phyloP scores from a whole-genome alignment of 495 filamentous ascomycete species.

The Elasticomyces elasticus region DNA sequence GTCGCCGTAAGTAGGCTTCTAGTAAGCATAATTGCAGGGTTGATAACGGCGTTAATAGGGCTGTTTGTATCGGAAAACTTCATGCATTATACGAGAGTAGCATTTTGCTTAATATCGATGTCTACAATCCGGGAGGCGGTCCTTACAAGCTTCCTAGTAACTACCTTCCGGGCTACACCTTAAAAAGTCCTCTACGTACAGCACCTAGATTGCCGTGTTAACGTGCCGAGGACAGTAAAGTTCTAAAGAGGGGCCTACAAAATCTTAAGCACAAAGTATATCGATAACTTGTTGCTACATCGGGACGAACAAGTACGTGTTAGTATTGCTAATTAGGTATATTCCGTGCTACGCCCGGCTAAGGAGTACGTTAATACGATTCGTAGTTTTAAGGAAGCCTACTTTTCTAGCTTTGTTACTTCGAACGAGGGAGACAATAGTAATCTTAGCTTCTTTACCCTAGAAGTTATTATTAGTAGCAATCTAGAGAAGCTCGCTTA shows the following conservation, averaged over 20 bases:
- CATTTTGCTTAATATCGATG: conserved; percentile 61
- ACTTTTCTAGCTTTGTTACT: conserved; percentile 53
- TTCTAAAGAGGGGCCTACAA: conserved; percentile 45
- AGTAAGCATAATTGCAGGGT: conserved; percentile 47
- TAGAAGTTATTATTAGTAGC: conserved; percentile 81
- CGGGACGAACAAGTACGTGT: conserved; percentile 40
- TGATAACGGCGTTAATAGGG: conserved; percentile 55
- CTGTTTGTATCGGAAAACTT: conserved; percentile 51
- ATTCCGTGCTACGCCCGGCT: conserved; percentile 66
- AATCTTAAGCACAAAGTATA: conserved; percentile 40
- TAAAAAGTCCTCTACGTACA: conserved; percentile 53
- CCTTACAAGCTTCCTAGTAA: conserved; percentile 50
- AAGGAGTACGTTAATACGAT: conserved; percentile 74
- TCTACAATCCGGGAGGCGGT: conserved; percentile 58
- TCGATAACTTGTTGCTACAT: conserved; percentile 64
- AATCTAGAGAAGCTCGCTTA: conserved; percentile 52
- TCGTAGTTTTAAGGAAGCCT: conserved; percentile 64
- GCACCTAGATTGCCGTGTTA: conserved; percentile 45
- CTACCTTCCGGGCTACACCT: conserved; percentile 59
- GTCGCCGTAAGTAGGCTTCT: conserved; percentile 38
- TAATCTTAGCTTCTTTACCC: conserved; percentile 64
- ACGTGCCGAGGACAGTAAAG: conserved; percentile 62
- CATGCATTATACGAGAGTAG: conserved; percentile 57
- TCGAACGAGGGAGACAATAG: conserved; percentile 68
- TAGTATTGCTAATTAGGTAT: conserved; percentile 70